Conservation (phyloP, 1,284 basidiomycete genomes). For the Trichosporon ovoides region DNA sequence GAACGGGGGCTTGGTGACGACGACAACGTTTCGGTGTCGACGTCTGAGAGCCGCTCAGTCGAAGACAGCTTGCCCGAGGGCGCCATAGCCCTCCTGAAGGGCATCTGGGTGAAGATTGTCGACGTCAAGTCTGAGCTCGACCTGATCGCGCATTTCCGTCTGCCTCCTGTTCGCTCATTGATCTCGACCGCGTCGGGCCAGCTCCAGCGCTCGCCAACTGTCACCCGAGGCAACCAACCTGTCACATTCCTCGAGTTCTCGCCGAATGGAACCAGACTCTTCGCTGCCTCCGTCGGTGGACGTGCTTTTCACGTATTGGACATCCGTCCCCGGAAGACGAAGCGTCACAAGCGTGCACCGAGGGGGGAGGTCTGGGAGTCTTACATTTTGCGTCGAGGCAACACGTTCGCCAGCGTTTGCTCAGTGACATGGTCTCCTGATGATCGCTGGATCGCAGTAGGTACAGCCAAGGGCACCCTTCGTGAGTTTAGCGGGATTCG, state of each 20-base stretch:
- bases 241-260: constrained; percentile 59
- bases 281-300: constrained; percentile 59
- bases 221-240: constrained; percentile 44
- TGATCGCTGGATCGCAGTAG: constrained; percentile 65
- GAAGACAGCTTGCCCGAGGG: constrained; percentile 9
- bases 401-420: constrained; percentile 62
- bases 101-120: constrained; percentile 41
- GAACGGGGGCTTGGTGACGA: constrained; percentile 24
- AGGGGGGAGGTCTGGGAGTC: constrained; percentile 56
- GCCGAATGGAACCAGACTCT: constrained; percentile 57
- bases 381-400: constrained; percentile 66
- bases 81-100: constrained; percentile 8
- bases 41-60: constrained; percentile 15
- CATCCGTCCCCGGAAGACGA: constrained; percentile 30
- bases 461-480: constrained; percentile 53
- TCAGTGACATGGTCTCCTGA: constrained; percentile 56
- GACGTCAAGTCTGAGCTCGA: constrained; percentile 26
- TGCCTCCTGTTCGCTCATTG: constrained; percentile 25
- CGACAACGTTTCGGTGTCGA: constrained; percentile 7
- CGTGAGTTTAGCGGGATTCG: constrained; percentile 35
- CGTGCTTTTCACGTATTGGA: constrained; percentile 59
- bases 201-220: not conserved
- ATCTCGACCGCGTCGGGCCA: constrained; percentile 9
- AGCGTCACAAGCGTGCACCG: constrained; percentile 1
- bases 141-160: constrained; percentile 40